Evolutionary conservation across 2,329 filamentous ascomycete species (phyloP), one percentile per base, ranked within the genome.

Genomic region (Cladophialophora exuberans): DNA sequence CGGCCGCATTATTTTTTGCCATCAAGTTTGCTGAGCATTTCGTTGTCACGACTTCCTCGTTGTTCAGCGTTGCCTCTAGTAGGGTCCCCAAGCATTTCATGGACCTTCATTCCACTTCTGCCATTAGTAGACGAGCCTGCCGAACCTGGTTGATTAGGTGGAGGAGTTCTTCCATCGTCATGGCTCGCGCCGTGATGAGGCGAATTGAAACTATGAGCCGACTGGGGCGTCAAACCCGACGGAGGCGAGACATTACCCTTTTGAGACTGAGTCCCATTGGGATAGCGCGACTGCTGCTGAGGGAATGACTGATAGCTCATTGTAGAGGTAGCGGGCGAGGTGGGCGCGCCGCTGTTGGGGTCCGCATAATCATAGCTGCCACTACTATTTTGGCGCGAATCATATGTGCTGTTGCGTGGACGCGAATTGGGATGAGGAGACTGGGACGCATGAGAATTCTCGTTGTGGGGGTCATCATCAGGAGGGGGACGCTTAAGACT

Each of bases 21-120:
- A 45, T 65, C 63, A 10, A 65, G 60, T 41, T 65, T 65, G 60
- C 51, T 78, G 33, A 79, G 70, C 76, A 79, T 79, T 53, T 77
- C 74, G 57, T 74, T 79, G 63, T 79, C 76, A 23, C 73, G 75
- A 54, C 71, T 76, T 35, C 72, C 74, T 25, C 76, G 73, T 22
- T 71, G 56, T 20, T 62, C 60, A 10, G 57, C 42, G 20, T 26
- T 30, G 4, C 38, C 47, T 23, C 39, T 48, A 22, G 61, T 35
- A 28, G 70, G 73, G 46, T 54, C 53, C 42, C 74, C 76, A 26
- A 79, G 65, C 70, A 79, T 76, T 54, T 78, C 76, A 39, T 75
- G 72, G 38, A 79, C 75, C 52, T 75, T 76, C 64, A 79, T 69
- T 4, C 74, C 74, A 47, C 70, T 72, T 43, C 76, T 62, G 22